These are phyloP conservation scores for Zasmidium citrigriseum DNA, from an alignment of 2,329 filamentous ascomycete genomes.

Conservation along the genomic window DNA sequence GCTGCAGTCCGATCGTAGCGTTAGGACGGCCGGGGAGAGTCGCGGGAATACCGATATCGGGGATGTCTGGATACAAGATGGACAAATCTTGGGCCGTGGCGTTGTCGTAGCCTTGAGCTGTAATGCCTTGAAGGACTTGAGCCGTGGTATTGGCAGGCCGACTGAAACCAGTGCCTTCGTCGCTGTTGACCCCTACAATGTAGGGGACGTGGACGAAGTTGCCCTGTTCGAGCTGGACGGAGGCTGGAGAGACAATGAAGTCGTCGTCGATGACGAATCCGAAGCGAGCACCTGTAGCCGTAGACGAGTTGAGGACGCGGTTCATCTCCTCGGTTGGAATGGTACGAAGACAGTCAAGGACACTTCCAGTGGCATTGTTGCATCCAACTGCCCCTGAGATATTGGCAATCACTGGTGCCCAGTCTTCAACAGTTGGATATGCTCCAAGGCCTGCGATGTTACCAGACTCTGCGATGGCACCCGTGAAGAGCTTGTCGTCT, in stretches of 20 bases:
- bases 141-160: constrained; percentile 27
- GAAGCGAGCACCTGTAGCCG: constrained; percentile 20
- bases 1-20: constrained; percentile 22
- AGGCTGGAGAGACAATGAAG: constrained; percentile 23
- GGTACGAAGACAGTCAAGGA: constrained; percentile 37
- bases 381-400: constrained; percentile 28
- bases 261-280: constrained; percentile 30
- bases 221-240: constrained; percentile 23
- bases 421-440: constrained; percentile 20
- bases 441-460: constrained; percentile 35
- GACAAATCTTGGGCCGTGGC: constrained; percentile 38
- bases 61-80: constrained; percentile 34
- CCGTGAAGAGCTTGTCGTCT: constrained; percentile 57
- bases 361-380: constrained; percentile 24
- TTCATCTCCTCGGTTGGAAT: constrained; percentile 24
- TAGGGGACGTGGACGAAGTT: constrained; percentile 30
- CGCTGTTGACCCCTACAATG: constrained; percentile 30
- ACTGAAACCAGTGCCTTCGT: constrained; percentile 29
- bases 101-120: constrained; percentile 26
- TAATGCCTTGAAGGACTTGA: constrained; percentile 23
- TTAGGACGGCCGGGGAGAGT: constrained; percentile 24
- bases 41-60: constrained; percentile 27
- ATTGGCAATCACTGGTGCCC: constrained; percentile 30
- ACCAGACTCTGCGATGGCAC: constrained; percentile 53
- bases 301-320: constrained; percentile 27